Base-by-base conservation (phyloP, 768 basidiomycete genomes). In the Butyriboletus loyo region DNA sequence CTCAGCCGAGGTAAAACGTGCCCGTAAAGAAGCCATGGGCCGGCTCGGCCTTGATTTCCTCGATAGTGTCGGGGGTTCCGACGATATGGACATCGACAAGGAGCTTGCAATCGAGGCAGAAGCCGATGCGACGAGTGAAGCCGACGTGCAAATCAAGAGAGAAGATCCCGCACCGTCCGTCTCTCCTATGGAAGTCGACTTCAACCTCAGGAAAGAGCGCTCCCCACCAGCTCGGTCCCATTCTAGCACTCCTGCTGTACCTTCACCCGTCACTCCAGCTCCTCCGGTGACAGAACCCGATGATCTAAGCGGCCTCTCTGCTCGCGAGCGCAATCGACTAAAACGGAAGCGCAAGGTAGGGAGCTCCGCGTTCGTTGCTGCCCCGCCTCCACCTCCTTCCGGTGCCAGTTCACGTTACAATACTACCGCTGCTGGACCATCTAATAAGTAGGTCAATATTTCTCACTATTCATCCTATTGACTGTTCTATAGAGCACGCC, bases 301-400 rank as follows among this genome's bases (percentile, higher is more conserved):
- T 13, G 83, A 86, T 56, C 55, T 75, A 5, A 73, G 64, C 38
- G 80, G 79, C 7, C 73, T 98, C 40, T 97, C 94, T 30, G 92
- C 93, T 11, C 84, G 97, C 49, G 96, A 98, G 70, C 83, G 89
- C 30, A 97, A 97, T 66, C 83, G 95, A 42, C 75, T 98, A 30
- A 99, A 99, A 69, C 81, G 97, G 27, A 98, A 98, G 66, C 87
- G 95, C 50, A 97, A 95, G 63, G 79, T 80, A 4, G 94, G 92
- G 4, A 90, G 87, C 63, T 75, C 85, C 30, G 89, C 88, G 1
- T 92, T 92, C 60, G 91, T 93, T 15, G 78, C 85, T 13, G 82
- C 87, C 2, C 85, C 84, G 5, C 73, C 77, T 6, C 73, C 76
- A 15, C 86, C 87, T 2, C 77, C 84, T 24, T 81, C 85, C 59